Base-by-base conservation (phyloP, 2,329 filamentous ascomycete genomes). In the Talaromyces sp. region DNA sequence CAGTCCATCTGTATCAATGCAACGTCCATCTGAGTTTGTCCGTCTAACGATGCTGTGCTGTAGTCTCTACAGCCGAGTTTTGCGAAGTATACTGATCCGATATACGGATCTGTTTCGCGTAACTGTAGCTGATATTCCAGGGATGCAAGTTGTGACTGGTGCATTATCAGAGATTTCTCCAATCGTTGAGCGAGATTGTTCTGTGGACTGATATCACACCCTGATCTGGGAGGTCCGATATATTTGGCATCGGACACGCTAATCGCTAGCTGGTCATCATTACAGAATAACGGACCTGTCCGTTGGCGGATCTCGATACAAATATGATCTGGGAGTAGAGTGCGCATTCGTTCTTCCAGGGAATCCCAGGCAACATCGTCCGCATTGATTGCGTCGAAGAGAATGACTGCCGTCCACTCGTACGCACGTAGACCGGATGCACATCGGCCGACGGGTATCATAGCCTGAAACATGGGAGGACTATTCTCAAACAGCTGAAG, bases 1-100 rank as follows among this genome's bases (percentile, higher is more conserved):
- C 39, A 53, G 19, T 31, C 48, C 21, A 58, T 21, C 25, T 28
- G 19, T 10, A 58, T 33, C 48, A 58, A 53, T 21, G 25, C 56
- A 31, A 52, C 6, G 25, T 58, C 48, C 46, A 58, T 53, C 11
- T 45, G 17, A 53, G 28, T 36, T 43, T 43, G 17, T 43, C 31
- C 5, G 17, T 19, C 17, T 51, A 31, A 15, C 19, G 55, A 52
- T 13, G 13, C 8, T 25, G 39, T 28, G 9, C 4, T 8, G 21
- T 58, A 46, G 9, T 58, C 31, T 5, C 19, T 36, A 17, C 7
- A n/a, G 6, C 46, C 46, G 22, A 53, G 33, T 53, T 13, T 39
- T 28, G 28, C 56, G 9, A 9, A 7, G 13, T 31, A n/a, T 3
- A 43, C 39, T 28, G 33, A 9, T 9, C 48, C 46, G 13, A 57